Evolutionary conservation across 2,329 filamentous ascomycete species (phyloP), one percentile per base, ranked within the genome.

Genomic region (Penicillium hordei): DNA sequence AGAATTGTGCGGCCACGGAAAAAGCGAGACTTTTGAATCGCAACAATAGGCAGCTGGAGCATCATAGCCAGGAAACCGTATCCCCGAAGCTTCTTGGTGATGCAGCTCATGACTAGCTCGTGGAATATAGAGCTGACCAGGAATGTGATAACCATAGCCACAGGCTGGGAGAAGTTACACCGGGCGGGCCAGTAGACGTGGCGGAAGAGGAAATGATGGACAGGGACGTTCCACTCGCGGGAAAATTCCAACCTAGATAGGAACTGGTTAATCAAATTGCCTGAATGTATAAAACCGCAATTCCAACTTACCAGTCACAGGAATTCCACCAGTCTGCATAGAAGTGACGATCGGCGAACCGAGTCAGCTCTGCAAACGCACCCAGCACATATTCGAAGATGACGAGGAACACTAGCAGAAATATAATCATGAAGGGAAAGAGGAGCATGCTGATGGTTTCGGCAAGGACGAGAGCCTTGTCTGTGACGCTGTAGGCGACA

Each of bases 381-480:
- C 93, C 94, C 34, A 97, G 85, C 12, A 96, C 84, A 75, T 97
- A 99, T 75, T 99, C 94, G 75, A 97, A 99, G 68, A 97, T 97
- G 74, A 97, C 92, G 58, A 99, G 86, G 79, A 99, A 99, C 55
- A 97, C 93, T 48, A 97, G 86, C 5, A 97, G 81, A 73, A 97
- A 95, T 4, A 89, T 96, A 60, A 97, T 83, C 91, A 97, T 97
- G 75, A 97, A 99, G 3, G 94, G 94, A 76, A 97, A 97, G 23
- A 99, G 83, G 19, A 99, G 85, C 81, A 90, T 87, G 57, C 89
- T 93, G 70, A 96, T 93, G 15, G 90, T 92, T 80, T 97, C 94
- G 29, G 90, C 86, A 25, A 99, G 82, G 64, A 97, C 87, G 59
- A 99, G 84, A 3, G 86, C 81, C 55, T 85, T 86, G 61, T 97